phyloP scores from a whole-genome alignment of 2,329 filamentous ascomycete species.

The Domatiomyces catenatus region DNA sequence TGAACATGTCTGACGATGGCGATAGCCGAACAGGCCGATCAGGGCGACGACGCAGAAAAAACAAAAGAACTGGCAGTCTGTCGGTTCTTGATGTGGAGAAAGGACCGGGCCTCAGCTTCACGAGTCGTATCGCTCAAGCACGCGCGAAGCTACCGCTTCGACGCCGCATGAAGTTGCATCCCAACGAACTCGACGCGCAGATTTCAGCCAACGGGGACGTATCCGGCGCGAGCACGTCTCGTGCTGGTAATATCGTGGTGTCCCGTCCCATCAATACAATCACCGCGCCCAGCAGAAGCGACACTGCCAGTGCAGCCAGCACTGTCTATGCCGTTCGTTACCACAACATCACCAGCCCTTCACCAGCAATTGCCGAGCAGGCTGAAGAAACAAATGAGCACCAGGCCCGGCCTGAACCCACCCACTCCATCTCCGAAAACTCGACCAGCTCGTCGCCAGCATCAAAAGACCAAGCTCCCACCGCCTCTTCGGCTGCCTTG shows the following conservation, averaged over 20 bases:
- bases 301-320: conserved; percentile 47
- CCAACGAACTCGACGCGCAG: neutral
- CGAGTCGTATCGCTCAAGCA: neutral
- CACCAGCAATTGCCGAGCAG: conserved; percentile 26
- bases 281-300: conserved; percentile 44
- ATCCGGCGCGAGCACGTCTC: neutral
- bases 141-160: conserved; percentile 1
- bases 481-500: neutral
- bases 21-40: conserved; percentile 25
- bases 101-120: neutral
- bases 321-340: conserved; percentile 51
- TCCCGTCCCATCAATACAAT: conserved; percentile 28
- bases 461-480: no score
- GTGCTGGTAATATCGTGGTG: neutral
- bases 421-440: neutral
- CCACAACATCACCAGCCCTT: conserved; percentile 37
- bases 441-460: neutral
- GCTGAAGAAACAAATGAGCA: conserved; percentile 10
- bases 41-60: neutral
- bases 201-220: neutral
- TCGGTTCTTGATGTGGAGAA: conserved; percentile 1
- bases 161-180: neutral
- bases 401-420: neutral
- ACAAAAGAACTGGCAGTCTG: neutral
- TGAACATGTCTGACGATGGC: conserved; percentile 43